Base-by-base conservation (phyloP, 768 basidiomycete genomes). In the Albatrellus ellisii region DNA sequence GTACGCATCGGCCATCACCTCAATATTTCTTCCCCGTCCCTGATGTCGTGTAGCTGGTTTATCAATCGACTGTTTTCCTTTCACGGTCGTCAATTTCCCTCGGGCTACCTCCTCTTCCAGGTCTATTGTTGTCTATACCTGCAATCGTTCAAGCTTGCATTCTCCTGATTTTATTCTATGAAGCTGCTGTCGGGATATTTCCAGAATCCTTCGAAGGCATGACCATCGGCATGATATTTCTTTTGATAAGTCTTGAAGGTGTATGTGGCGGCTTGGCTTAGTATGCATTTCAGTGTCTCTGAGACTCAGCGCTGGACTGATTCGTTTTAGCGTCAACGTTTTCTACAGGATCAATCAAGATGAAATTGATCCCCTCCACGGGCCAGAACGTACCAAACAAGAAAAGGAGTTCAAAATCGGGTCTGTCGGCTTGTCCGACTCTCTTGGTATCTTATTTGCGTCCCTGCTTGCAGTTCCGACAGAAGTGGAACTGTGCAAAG, bases 191-290 rank as follows among this genome's bases (percentile, higher is more conserved):
- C 3, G 82, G 82, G 2, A 58, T 86, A 46, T 79, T 85, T 57
- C 61, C 63, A 20, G 67, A 65, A 5, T 51, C 59, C 6, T 58
- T 51, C 4, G 49, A 63, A 26, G 64, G 63, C 14, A 41, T 67
- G 31, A 77, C 69, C 45, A 75, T 89, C 47, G 52, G 67, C 12
- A 53, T 78, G 17, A 80, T 88, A 2, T 86, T 90, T 55, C 27
- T 74, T 9, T 69, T 95, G 35, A 79, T 99, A 52, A 77, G 82
- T 48, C 46, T 88, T 6, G 94, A 99, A 58, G 94, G 94, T 2
- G 67, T 95, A 33, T 94, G 89, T 49, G 94, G 94, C 24, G 94
- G 94, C 4, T 67, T 83, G 9, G 89, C 88, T 12, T 97, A 95
- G 87, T 88, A 53, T 56, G 84, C 68, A n/a, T n/a, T n/a, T n/a